Base-by-base conservation (phyloP, 176 grass and related monocot genomes). In the Carex cristatella region DNA sequence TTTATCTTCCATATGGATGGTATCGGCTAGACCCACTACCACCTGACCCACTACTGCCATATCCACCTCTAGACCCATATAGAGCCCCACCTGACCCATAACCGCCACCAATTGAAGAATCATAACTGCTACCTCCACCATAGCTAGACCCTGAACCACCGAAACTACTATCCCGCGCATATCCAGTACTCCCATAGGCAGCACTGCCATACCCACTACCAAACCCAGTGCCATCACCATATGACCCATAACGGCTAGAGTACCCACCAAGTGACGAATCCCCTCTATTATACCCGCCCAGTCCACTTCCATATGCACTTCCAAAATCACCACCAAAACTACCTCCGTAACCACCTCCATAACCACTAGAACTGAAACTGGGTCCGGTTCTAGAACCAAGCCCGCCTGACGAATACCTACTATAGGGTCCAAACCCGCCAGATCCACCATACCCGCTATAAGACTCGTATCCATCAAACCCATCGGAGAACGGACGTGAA, bases 1-100 rank as follows among this genome's bases (percentile, higher is more conserved):
- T 76, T 86, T 93, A 95, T 88, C 94, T 94, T 87, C 84, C 90
- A 83, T 97, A 94, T 32, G 94, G 94, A 81, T 94, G 94, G 79
- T 97, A 94, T 27, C 94, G 90, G 90, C 90, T 90, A 86, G 90
- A 16, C 86, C 88, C 72, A 42, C 58, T 79, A 69, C 71, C 70
- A 65, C 83, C 87, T 19, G 46, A 58, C 12, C 69, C 87, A 65
- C 87, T 71, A 79, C 85, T 65, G 85, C 87, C 89, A 84, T 91
- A 90, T 79, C 87, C 85, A 90, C 91, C 90, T 83, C 91, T 97
- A 89, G 89, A 81, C 66, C 85, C 66, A 69, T 95, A 95, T 31
- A 86, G 88, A 85, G 87, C 88, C 86, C 88, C 83, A 5, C 80
- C 61, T 16, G 80, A 66, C 48, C 37, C 61, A 54, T 83, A 83